Evolutionary conservation across 768 basidiomycete species (phyloP).

Genomic region (Hericium coralloides): DNA sequence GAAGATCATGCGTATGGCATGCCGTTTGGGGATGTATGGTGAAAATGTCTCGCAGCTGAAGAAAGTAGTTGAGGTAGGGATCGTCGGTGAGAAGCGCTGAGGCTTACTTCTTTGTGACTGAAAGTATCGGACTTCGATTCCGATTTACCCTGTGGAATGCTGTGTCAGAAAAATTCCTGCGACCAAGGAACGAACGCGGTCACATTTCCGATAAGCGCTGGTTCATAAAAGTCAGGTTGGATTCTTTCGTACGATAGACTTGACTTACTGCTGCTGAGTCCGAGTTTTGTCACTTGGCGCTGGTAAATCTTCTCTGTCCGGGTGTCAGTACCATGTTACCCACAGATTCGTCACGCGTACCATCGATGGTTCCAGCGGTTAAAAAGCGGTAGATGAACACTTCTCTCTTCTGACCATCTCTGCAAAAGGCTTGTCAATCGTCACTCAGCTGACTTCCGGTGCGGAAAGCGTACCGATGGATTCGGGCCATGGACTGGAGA

Average conservation of each 20-base stretch:
- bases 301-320: constrained; percentile 81
- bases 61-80: constrained; percentile 3
- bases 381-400: constrained; percentile 87
- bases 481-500: constrained; percentile 94
- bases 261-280: constrained; percentile 72
- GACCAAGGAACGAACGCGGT: constrained; percentile 9
- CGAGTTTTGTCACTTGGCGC: constrained; percentile 90
- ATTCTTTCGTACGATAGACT: constrained; percentile 6
- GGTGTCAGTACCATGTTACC: neutral
- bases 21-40: constrained; percentile 68
- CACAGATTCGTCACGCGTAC: constrained; percentile 21
- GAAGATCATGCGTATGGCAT: constrained; percentile 89
- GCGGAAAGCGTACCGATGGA: constrained; percentile 57
- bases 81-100: constrained; percentile 3
- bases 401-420: constrained; percentile 89
- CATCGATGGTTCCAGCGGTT: constrained; percentile 87
- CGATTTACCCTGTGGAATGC: constrained; percentile 26
- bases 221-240: constrained; percentile 2
- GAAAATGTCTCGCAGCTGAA: constrained; percentile 86
- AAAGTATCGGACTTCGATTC: constrained; percentile 78
- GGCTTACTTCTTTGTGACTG: constrained; percentile 70
- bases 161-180: constrained; percentile 7
- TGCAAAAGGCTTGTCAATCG: constrained; percentile 21
- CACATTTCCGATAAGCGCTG: constrained; percentile 70
- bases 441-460: constrained; percentile 2